phyloP scores from a whole-genome alignment of 2,329 filamentous ascomycete species.

The Sarocladium kiliense region DNA sequence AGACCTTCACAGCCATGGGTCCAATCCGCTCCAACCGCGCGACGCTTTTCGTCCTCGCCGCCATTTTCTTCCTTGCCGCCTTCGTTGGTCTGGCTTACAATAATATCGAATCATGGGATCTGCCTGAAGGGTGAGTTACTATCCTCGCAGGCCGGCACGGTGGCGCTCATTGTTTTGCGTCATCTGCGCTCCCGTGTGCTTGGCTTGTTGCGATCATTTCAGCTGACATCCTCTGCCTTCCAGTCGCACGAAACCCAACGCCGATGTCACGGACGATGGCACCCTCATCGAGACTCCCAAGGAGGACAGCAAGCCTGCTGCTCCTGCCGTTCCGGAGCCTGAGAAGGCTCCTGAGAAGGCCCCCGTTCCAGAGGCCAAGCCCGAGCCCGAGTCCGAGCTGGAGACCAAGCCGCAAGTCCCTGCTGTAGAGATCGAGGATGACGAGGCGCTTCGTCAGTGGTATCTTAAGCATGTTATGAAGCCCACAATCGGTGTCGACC shows the following conservation, averaged over 20 bases:
- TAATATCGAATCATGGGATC: conserved; percentile 23
- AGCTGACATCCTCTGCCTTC: background rate
- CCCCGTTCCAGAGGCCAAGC: background rate
- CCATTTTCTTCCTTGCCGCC: conserved; percentile 26
- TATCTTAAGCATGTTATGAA: conserved; percentile 28
- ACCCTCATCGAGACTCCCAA: conserved; percentile 3
- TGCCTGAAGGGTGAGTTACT: conserved; percentile 16
- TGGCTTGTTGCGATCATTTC: too few relatives aligned
- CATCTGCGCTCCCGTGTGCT: too few relatives aligned
- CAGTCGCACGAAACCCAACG: conserved; percentile 2
- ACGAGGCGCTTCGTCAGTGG: conserved; percentile 21
- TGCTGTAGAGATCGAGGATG: conserved; percentile 13
- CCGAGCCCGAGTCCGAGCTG: background rate
- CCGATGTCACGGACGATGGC: conserved; percentile 9
- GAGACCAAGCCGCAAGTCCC: conserved; percentile 13
- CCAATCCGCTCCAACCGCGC: conserved; percentile 18
- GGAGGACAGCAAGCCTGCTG: background rate
- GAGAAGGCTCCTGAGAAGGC: background rate
- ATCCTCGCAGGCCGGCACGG: background rate
- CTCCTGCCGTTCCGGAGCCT: background rate
- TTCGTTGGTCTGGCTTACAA: conserved; percentile 27
- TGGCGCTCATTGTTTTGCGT: background rate
- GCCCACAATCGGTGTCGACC: conserved; percentile 21
- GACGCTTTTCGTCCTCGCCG: conserved; percentile 22
- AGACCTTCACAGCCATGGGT: conserved; percentile 3